Evolutionary conservation across 2,329 filamentous ascomycete species (phyloP), one percentile per base, ranked within the genome.

Genomic region (Nothophoma quercina): DNA sequence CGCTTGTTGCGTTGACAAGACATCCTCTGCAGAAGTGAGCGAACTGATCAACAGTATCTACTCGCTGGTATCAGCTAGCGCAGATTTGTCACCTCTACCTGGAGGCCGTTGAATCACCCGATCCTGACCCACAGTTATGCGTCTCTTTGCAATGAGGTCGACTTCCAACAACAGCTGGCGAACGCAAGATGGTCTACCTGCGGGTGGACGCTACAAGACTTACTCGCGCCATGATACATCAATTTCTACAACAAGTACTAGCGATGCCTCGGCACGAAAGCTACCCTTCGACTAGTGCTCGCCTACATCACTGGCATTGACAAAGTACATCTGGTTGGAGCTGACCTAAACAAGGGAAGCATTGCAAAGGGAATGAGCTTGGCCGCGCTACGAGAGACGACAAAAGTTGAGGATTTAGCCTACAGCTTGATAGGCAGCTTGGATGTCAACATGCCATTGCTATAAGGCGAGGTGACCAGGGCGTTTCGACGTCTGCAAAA

Each of bases 401-500:
- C 54, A n/a, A 32, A 51, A 13, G 34, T 35, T 8, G 64, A 67
- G 34, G 65, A 68, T 19, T 51, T 47, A 13, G 61, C 59, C 1
- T 68, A 67, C 32, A 66, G 49, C n/a, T 41, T 68, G 7, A 28
- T 67, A 18, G 65, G 64, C 2, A 51, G 67, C 5, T 63, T 67
- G 29, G 45, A 51, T 18, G 39, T 65, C 29, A 51, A 63, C 23
- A 56, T 60, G 36, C 52, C 60, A 4, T n/a, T 62, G 12, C 33
- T 62, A 1, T 63, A 65, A 32, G 59, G 62, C 3, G 60, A 63
- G 39, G 64, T 50, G 2, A 30, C 32, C 10, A 46, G 33, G 8
- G 58, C 58, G 1, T 61, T 59, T 18, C 35, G 32, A 2, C n/a
- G 55, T 2, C 40, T 61, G 2, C 58, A 61, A 19, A 46, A 56